Percentiles rank a stretch among this genome's conserved stretches.
phyloP scores from a whole-genome alignment of 2,329 filamentous ascomycete genomes.

The Aspergillus pseudoterreus region DNA sequence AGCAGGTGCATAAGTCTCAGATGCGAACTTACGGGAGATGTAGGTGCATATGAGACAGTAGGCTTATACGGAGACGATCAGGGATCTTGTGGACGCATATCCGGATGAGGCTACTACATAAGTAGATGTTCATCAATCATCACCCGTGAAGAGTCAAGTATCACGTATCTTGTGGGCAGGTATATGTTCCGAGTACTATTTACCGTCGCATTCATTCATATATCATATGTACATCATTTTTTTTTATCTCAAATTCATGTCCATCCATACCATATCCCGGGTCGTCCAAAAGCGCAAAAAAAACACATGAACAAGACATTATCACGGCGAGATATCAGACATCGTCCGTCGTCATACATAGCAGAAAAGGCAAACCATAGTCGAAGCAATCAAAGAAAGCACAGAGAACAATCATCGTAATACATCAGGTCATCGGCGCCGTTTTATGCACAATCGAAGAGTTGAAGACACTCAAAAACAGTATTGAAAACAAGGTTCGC shows the following conservation, averaged over 20 bases:
- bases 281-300: not conserved
- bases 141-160: not conserved
- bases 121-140: not conserved
- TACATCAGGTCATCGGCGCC: not conserved
- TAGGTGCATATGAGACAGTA: not conserved
- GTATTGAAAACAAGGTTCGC: not conserved
- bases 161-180: not conserved
- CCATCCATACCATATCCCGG: not conserved
- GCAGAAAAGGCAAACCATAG: constrained; percentile 6
- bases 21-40: not conserved
- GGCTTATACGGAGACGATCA: no score
- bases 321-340: constrained; percentile 6
- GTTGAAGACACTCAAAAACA: constrained; percentile 1
- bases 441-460: constrained; percentile 1
- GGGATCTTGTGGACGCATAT: no score
- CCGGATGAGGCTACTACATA: no score
- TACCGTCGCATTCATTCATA: constrained; percentile 1
- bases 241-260: not conserved
- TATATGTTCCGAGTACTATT: not conserved
- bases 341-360: constrained; percentile 14
- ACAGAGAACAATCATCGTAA: not conserved
- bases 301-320: constrained; percentile 6
- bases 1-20: constrained; percentile 14
- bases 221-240: constrained; percentile 23
- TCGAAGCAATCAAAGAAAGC: not conserved